Conservation (phyloP, 1,139 yeast genomes). For the Hanseniaspora sp. region DNA sequence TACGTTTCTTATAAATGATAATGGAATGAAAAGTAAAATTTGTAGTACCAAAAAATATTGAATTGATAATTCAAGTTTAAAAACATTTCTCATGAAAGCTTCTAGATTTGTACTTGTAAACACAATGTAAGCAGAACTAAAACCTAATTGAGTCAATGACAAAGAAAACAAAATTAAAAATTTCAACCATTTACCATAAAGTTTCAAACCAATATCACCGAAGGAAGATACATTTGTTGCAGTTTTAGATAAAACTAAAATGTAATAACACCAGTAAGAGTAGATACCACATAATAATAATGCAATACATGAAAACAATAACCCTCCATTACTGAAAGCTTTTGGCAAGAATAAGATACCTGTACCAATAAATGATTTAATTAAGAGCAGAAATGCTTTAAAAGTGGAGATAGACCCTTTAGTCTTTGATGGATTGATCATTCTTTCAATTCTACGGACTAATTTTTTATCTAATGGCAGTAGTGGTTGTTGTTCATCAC, state of each 20-base stretch:
- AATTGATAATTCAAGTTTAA: conserved; percentile 27
- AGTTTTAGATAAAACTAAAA: conserved; percentile 47
- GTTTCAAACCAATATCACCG: conserved; percentile 58
- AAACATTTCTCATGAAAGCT: conserved; percentile 45
- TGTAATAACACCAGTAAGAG: conserved; percentile 60
- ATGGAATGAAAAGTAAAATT: conserved; percentile 50
- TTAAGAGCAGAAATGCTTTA: conserved; percentile 55
- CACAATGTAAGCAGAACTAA: conserved; percentile 64
- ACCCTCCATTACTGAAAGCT: conserved; percentile 66
- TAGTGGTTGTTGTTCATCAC: conserved; percentile 17
- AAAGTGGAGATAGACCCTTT: conserved; percentile 55
- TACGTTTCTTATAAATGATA: conserved; percentile 60
- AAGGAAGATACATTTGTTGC: conserved; percentile 54
- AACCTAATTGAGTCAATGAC: conserved; percentile 61
- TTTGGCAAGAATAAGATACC: conserved; percentile 67
- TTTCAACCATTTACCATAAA: conserved; percentile 54
- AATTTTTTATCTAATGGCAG: conserved; percentile 10
- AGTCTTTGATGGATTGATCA: conserved; percentile 19
- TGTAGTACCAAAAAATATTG: conserved; percentile 41
- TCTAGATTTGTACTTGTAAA: conserved; percentile 60
- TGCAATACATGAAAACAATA: conserved; percentile 44
- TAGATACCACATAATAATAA: conserved; percentile 50
- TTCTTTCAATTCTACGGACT: background rate
- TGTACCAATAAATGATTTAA: conserved; percentile 67
- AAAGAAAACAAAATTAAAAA: conserved; percentile 50